phyloP scores from a whole-genome alignment of 345 rosid genomes.

The Bruguiera gymnorhiza region DNA sequence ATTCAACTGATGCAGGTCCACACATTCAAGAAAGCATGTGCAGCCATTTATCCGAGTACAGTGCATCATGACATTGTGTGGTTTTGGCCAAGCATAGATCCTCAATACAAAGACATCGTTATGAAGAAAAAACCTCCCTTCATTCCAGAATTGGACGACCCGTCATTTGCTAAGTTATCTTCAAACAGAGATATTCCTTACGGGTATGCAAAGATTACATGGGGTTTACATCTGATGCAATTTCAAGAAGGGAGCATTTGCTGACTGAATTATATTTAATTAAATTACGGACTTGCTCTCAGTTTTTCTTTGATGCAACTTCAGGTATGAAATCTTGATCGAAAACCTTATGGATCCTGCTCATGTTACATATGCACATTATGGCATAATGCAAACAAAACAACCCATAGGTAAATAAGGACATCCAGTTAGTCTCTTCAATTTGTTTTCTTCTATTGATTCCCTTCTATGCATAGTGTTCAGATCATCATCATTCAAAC shows the following conservation, averaged over 20 bases:
- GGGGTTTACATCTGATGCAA: no score
- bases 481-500: neutral
- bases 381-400: slow-evolving; percentile 47
- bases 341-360: slow-evolving; percentile 94
- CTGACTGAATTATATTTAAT: no score
- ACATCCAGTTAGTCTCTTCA: neutral
- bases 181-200: slow-evolving; percentile 73
- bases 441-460: neutral
- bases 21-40: slow-evolving; percentile 77
- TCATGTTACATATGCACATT: slow-evolving; percentile 91
- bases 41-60: slow-evolving; percentile 62
- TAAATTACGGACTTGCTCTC: neutral
- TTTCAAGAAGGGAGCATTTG: neutral
- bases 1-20: slow-evolving; percentile 44
- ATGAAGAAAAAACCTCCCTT: slow-evolving; percentile 61
- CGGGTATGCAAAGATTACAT: slow-evolving; percentile 43
- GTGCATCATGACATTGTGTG: slow-evolving; percentile 77
- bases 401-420: slow-evolving; percentile 42
- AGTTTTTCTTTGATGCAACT: neutral
- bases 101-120: slow-evolving; percentile 61
- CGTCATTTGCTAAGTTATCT: slow-evolving; percentile 49
- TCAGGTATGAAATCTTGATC: slow-evolving; percentile 75
- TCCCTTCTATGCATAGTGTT: neutral
- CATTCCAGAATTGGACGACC: slow-evolving; percentile 69
- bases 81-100: slow-evolving; percentile 85